Evolutionary conservation across 805 yeast species (phyloP).

Genomic region (Ogataea neopini): DNA sequence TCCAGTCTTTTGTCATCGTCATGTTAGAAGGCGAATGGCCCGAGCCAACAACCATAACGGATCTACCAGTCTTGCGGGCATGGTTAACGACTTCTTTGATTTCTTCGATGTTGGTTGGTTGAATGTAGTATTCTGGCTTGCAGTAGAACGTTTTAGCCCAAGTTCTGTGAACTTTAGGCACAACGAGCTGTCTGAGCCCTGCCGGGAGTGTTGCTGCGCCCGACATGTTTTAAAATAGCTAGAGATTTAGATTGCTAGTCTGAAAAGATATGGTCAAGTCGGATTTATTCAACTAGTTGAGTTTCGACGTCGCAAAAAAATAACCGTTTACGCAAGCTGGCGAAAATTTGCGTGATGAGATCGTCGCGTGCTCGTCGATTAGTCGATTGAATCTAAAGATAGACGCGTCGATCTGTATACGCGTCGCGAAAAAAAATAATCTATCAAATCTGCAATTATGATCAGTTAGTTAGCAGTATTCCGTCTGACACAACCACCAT

Average conservation of each 20-base stretch:
- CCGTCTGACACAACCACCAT: too few relatives aligned
- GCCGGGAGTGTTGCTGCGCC: slow-evolving; percentile 24
- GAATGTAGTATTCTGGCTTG: slow-evolving; percentile 74
- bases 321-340: neutral
- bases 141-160: slow-evolving; percentile 93
- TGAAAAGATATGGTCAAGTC: too few relatives aligned
- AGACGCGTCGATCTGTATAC: slow-evolving; percentile 13
- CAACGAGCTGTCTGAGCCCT: slow-evolving; percentile 32
- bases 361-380: neutral
- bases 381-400: neutral
- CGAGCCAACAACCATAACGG: slow-evolving; percentile 84
- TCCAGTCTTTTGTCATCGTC: slow-evolving; percentile 87
- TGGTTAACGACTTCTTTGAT: slow-evolving; percentile 62
- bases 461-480: too few relatives aligned
- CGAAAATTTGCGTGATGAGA: neutral
- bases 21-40: slow-evolving; percentile 95
- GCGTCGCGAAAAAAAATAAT: too few relatives aligned
- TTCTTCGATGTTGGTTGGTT: slow-evolving; percentile 72
- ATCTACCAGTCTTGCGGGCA: slow-evolving; percentile 60
- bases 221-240: slow-evolving; percentile 1
- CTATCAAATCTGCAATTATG: too few relatives aligned
- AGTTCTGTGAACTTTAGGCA: slow-evolving; percentile 55
- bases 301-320: neutral
- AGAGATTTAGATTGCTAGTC: too few relatives aligned
- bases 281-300: too few relatives aligned